A percentile compares a stretch with the other conserved stretches of the same genome.
Evolutionary conservation across 192 early-diverging fungal genomes (phyloP).

Genomic region (Rhizoclosmatium sp.): DNA sequence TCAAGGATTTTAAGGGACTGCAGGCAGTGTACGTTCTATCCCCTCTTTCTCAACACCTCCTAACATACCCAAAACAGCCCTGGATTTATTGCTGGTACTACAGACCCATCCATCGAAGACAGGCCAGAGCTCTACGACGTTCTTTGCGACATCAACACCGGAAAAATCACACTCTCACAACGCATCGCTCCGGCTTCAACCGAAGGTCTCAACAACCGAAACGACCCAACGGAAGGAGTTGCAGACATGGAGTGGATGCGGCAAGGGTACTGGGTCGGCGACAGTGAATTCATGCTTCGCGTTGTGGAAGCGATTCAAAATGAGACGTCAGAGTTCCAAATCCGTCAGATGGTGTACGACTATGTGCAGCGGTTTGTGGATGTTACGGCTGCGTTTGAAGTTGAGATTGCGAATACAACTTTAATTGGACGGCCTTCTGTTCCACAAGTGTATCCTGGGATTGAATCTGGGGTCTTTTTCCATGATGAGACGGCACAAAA

Average conservation of each 20-base stretch:
- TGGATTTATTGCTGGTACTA: constrained; percentile 95
- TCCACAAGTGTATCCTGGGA: constrained; percentile 22
- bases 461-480: constrained; percentile 74
- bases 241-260: constrained; percentile 48
- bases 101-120: constrained; percentile 95
- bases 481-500: constrained; percentile 68
- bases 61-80: constrained; percentile 46
- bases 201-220: neutral
- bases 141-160: constrained; percentile 92
- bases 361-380: constrained; percentile 87
- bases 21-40: constrained; percentile 18
- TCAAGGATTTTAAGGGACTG: constrained; percentile 86
- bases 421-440: constrained; percentile 55
- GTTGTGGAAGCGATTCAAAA: constrained; percentile 81
- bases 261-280: constrained; percentile 43
- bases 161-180: constrained; percentile 92
- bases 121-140: constrained; percentile 95
- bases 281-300: constrained; percentile 45
- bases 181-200: constrained; percentile 31
- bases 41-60: constrained; percentile 14
- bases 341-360: constrained; percentile 87
- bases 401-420: constrained; percentile 68
- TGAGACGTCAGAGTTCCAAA: constrained; percentile 85
- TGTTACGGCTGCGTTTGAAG: constrained; percentile 79
- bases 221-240: neutral